phyloP scores from a whole-genome alignment of 106 monocot species.

The Dactylorhiza incarnata region DNA sequence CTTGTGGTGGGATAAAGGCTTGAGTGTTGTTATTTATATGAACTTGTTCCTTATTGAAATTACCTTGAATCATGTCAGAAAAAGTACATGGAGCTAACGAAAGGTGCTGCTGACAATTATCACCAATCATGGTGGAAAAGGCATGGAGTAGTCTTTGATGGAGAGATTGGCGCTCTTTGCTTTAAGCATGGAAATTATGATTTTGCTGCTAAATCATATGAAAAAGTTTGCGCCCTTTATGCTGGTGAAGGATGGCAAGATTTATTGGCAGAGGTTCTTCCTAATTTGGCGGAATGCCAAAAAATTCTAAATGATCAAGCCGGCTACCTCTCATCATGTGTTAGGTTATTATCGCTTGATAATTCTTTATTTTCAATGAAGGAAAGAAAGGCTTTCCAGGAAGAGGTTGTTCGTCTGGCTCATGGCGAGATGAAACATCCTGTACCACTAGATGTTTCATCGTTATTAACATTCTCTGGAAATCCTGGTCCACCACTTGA shows the following conservation, averaged over 20 bases:
- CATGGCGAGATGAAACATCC: constrained; percentile 87
- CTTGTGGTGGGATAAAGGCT: too few species aligned
- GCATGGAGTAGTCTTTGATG: constrained; percentile 95
- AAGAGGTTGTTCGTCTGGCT: constrained; percentile 86
- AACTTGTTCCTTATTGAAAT: neutral
- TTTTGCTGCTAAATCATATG: constrained; percentile 93
- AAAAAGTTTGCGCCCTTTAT: constrained; percentile 98
- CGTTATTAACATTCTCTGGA: constrained; percentile 87
- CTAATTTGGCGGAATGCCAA: constrained; percentile 90
- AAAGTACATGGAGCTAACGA: constrained; percentile 93
- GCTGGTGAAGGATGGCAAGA: constrained; percentile 97
- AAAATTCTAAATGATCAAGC: constrained; percentile 94
- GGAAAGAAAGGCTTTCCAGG: constrained; percentile 82
- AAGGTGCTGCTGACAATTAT: constrained; percentile 98
- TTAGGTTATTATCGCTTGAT: constrained; percentile 79
- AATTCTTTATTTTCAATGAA: constrained; percentile 60
- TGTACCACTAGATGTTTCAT: constrained; percentile 94
- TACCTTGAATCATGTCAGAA: constrained; percentile 30
- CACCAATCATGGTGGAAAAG: constrained; percentile 98
- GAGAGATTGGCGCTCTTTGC: constrained; percentile 83
- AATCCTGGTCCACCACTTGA: constrained; percentile 79
- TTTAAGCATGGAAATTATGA: constrained; percentile 92
- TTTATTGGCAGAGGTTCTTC: constrained; percentile 87
- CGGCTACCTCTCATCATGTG: constrained; percentile 87
- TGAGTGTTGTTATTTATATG: neutral